phyloP scores from a whole-genome alignment of 306 rosid genomes.

The Begonia loranthoides region DNA sequence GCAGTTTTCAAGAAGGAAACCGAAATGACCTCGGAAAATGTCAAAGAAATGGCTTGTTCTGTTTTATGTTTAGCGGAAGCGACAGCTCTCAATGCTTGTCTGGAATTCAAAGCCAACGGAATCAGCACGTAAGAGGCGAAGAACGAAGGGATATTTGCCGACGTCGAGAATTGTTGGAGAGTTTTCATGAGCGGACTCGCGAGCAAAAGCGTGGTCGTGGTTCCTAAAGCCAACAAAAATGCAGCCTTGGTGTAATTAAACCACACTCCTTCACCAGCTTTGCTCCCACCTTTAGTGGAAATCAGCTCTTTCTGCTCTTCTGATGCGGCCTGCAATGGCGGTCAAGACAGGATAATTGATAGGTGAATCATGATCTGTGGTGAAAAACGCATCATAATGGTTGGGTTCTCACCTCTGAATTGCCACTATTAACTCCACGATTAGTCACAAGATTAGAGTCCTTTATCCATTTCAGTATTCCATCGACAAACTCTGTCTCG shows the following conservation, averaged over 20 bases:
- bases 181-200: constrained; percentile 19
- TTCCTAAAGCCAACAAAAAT: constrained; percentile 18
- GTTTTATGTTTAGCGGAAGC: constrained; percentile 21
- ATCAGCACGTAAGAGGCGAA: constrained; percentile 17
- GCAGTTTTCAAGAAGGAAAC: not conserved
- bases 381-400: too few relatives aligned
- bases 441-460: not conserved
- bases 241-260: constrained; percentile 14
- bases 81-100: constrained; percentile 10
- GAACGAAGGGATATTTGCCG: constrained; percentile 24
- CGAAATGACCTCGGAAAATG: constrained; percentile 24
- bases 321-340: not conserved
- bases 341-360: too few relatives aligned
- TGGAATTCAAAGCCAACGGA: constrained; percentile 19
- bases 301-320: constrained; percentile 5
- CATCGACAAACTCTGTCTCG: constrained; percentile 18
- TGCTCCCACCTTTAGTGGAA: not conserved
- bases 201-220: constrained; percentile 9
- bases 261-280: constrained; percentile 8
- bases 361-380: too few relatives aligned
- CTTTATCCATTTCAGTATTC: constrained; percentile 22
- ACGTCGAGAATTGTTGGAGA: constrained; percentile 10
- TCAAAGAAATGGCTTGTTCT: constrained; percentile 17
- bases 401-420: constrained; percentile 5
- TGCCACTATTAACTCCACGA: not conserved